Base-by-base conservation (phyloP, 371 early-diverging fungal genomes). In the Coemansia sp. region DNA sequence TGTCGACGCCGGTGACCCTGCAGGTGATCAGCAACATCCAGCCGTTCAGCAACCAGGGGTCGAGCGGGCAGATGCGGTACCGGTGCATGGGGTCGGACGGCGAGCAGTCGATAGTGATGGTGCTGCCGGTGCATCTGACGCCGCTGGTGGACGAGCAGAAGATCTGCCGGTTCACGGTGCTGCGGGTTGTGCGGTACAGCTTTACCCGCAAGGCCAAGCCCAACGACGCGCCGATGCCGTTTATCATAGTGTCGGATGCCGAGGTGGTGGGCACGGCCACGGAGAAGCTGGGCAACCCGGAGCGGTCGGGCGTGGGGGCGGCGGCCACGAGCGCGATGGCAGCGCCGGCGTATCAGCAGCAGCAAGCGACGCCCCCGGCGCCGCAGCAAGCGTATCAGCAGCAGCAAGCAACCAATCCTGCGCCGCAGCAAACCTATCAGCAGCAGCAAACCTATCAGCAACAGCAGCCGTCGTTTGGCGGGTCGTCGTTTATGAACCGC, bases 41-140 rank as follows among this genome's bases (percentile, higher is more conserved):
- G 58, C 58, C 58, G n/a, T 61, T 72, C 4, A 52, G 62, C n/a
- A 64, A 59, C 49, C 63, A 68, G 24, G 24, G 39, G 2, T 14
- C 44, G 14, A 40, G 54, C 7, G 47, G 39, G 10, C 55, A 55
- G 0, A 1, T 39, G 31, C 58, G 71, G 2, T 62, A 69, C 62
- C 64, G 74, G 12, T 69, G 74, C 52, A 69, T 74, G 60, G 58
- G 64, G 7, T 69, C 62, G 18, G 74, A 74, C 10, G 61, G 74
- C 40, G 58, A 57, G 54, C 53, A 49, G 32, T 55, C 65, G 3
- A 60, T 64, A 3, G 46, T 74, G 11, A 60, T 58, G 3, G 62
- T 74, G 9, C 61, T 74, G 29, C 65, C 74, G 1, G 44, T 39
- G 32, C 60, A 58, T 33, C 24, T 74, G 44, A 49, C 57, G 24